phyloP scores from a whole-genome alignment of 1,284 basidiomycete species.

The Baeospora myosura region DNA sequence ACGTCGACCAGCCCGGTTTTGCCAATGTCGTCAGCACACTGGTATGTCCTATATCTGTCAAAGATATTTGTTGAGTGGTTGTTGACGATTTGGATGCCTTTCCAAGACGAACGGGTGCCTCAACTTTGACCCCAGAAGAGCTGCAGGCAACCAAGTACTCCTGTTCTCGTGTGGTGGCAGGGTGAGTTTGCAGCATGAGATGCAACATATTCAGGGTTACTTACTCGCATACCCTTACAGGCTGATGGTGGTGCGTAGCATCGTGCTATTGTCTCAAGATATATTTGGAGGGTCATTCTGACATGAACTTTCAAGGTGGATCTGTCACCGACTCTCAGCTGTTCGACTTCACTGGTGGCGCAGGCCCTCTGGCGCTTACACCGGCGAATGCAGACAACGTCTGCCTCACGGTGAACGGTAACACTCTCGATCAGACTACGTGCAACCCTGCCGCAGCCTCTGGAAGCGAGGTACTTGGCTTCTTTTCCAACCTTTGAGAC shows the following conservation, averaged over 20 bases:
- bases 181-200: no score
- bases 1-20: conserved; percentile 11
- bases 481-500: no score
- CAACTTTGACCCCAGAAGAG: conserved; percentile 19
- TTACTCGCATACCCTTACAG: no score
- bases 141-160: conserved; percentile 17
- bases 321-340: conserved; percentile 12
- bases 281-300: neutral
- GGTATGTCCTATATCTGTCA: conserved; percentile 29
- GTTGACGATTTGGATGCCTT: neutral
- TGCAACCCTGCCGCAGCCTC: no score
- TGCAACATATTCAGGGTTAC: no score
- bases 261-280: neutral
- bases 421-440: no score
- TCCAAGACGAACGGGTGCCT: conserved; percentile 13
- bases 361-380: conserved; percentile 6
- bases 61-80: neutral
- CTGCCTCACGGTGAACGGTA: conserved; percentile 14
- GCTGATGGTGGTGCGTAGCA: conserved; percentile 16
- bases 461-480: no score
- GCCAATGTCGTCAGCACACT: conserved; percentile 13
- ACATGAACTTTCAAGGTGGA: neutral
- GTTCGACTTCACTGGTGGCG: conserved; percentile 15
- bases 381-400: conserved; percentile 8
- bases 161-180: conserved; percentile 21